Percentiles rank a stretch among this genome's conserved stretches.
Conservation (phyloP, 805 yeast genomes). For the Barnettozyma pratensis region DNA sequence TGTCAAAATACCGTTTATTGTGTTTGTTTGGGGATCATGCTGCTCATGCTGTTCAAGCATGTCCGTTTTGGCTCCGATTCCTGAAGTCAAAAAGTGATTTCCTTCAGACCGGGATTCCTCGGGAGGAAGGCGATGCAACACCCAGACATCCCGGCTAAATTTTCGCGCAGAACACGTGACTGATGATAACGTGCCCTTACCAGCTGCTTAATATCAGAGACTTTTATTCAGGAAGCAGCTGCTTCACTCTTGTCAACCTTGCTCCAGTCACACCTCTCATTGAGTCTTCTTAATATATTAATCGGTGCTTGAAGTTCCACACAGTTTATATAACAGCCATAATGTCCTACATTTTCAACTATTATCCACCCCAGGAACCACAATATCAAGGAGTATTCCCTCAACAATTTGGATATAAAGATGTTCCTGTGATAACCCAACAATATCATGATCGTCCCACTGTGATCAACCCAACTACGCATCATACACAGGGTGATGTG, state of each 20-base stretch:
- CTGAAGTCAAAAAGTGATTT: background rate
- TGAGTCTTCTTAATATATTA: too few relatives aligned
- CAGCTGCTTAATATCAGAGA: too few relatives aligned
- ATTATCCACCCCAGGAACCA: constrained; percentile 6
- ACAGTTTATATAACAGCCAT: too few relatives aligned
- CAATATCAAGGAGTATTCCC: background rate
- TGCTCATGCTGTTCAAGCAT: background rate
- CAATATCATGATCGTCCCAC: constrained; percentile 1
- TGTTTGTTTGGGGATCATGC: background rate
- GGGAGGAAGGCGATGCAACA: background rate
- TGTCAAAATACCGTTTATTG: background rate
- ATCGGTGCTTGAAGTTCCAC: too few relatives aligned
- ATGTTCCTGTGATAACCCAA: background rate
- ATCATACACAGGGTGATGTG: background rate
- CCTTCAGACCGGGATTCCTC: background rate
- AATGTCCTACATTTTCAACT: background rate
- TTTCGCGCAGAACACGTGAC: background rate
- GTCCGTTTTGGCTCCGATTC: background rate
- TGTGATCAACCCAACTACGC: background rate
- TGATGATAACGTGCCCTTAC: too few relatives aligned
- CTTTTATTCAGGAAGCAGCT: too few relatives aligned
- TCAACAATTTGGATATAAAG: background rate
- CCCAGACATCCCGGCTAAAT: background rate
- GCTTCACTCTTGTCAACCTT: too few relatives aligned
- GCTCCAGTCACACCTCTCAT: too few relatives aligned